Percentiles rank a stretch among this genome's conserved stretches.
These are phyloP conservation scores for Seiridium cupressi DNA, from an alignment of 2,329 filamentous ascomycete genomes.

Conservation along the genomic window DNA sequence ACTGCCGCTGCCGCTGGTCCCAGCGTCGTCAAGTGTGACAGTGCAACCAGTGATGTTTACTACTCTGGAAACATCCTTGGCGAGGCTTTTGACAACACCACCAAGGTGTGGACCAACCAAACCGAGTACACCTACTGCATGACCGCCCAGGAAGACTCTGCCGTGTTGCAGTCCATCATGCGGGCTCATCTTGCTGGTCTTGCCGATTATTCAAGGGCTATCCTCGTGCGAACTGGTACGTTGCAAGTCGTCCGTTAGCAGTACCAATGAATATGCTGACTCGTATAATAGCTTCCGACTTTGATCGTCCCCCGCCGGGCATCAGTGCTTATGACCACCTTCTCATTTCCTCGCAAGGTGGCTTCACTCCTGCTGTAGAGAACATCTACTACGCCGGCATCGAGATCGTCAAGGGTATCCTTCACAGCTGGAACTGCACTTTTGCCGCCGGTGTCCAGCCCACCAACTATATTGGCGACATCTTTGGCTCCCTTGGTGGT, in stretches of 20 bases:
- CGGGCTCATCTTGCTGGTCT: constrained; percentile 54
- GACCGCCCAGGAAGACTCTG: constrained; percentile 72
- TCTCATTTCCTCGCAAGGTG: constrained; percentile 58
- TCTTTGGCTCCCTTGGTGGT: constrained; percentile 67
- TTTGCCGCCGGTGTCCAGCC: constrained; percentile 57
- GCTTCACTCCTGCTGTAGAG: constrained; percentile 58
- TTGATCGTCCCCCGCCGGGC: constrained; percentile 65
- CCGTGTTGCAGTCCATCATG: constrained; percentile 63
- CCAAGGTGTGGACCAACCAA: constrained; percentile 61
- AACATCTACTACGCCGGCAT: constrained; percentile 68
- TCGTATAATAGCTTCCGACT: constrained; percentile 53
- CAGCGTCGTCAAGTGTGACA: constrained; percentile 62
- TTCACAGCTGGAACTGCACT: constrained; percentile 57
- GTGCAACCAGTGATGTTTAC: constrained; percentile 71
- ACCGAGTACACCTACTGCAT: constrained; percentile 63
- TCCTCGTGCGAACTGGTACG: constrained; percentile 62
- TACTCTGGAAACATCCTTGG: constrained; percentile 61
- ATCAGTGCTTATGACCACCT: constrained; percentile 58
- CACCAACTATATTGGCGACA: constrained; percentile 68
- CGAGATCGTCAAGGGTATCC: constrained; percentile 62
- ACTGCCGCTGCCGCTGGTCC: constrained; percentile 45
- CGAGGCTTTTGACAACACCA: constrained; percentile 58
- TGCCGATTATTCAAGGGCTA: constrained; percentile 65
- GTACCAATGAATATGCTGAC: background rate
- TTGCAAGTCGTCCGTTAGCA: background rate